These are phyloP conservation scores for Saraca asoca DNA, from an alignment of 331 rosid species.

Conservation along the genomic window DNA sequence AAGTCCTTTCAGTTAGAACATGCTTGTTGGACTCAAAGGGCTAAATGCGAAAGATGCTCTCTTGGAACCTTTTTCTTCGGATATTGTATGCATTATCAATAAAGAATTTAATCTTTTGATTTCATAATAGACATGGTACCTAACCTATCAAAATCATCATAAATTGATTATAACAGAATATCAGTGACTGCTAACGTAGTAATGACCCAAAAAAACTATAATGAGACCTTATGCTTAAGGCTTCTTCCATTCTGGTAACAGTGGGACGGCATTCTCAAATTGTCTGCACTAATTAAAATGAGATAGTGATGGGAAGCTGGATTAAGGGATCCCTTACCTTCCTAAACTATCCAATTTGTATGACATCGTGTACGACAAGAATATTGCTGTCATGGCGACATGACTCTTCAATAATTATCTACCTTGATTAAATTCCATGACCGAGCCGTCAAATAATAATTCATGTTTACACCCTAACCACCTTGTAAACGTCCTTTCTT, in stretches of 20 bases:
- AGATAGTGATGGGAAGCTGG: conserved; percentile 10
- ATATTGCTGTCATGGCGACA: conserved; percentile 18
- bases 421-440: conserved; percentile 4
- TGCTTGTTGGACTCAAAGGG: too few species aligned
- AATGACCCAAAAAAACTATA: not conserved
- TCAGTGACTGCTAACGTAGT: not conserved
- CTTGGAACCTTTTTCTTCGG: too few species aligned
- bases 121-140: not conserved
- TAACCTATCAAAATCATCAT: not conserved
- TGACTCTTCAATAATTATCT: conserved; percentile 25
- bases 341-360: conserved; percentile 9
- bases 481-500: not conserved
- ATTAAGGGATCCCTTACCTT: conserved; percentile 7
- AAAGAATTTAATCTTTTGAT: not conserved
- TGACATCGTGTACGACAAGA: conserved; percentile 28
- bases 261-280: conserved; percentile 19
- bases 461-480: conserved; percentile 11
- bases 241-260: not conserved
- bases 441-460: not conserved
- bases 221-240: not conserved
- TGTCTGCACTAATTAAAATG: not conserved
- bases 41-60: too few species aligned
- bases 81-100: too few species aligned
- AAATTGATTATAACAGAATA: not conserved
- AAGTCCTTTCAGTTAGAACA: too few species aligned